Percentiles rank a stretch among this genome's conserved stretches.
Evolutionary conservation across 2,329 filamentous ascomycete genomes (phyloP).

Genomic region (Talaromyces atroroseus): DNA sequence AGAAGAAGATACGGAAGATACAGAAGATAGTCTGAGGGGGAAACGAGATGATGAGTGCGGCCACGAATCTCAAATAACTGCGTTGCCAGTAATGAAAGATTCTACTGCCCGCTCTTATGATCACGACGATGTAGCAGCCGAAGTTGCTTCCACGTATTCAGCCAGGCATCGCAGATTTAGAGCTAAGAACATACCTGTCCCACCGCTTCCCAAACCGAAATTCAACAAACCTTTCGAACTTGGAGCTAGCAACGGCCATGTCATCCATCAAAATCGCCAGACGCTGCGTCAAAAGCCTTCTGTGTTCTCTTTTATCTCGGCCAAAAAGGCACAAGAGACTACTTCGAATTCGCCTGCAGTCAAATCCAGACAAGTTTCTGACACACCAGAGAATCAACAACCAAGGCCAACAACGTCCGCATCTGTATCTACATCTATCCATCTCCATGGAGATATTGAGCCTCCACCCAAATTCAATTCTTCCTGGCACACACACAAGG

Average conservation of each 20-base stretch:
- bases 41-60: slow-evolving; percentile 9
- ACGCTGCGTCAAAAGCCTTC: slow-evolving; percentile 5
- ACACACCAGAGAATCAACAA: background rate
- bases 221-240: background rate
- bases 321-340: slow-evolving; percentile 5
- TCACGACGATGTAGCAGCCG: slow-evolving; percentile 8
- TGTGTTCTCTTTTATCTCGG: slow-evolving; percentile 11
- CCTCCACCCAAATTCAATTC: slow-evolving; percentile 1
- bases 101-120: background rate
- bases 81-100: slow-evolving; percentile 21
- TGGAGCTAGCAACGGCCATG: background rate
- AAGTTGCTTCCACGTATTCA: slow-evolving; percentile 12
- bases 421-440: background rate
- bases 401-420: background rate
- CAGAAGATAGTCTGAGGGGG: background rate
- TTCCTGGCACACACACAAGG: background rate
- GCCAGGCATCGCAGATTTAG: slow-evolving; percentile 7
- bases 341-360: background rate
- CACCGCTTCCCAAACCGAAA: slow-evolving; percentile 4
- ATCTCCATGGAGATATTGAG: background rate
- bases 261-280: slow-evolving; percentile 8
- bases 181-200: slow-evolving; percentile 1
- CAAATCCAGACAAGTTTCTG: background rate
- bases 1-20: slow-evolving; percentile 17
- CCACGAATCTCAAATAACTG: slow-evolving; percentile 22